Conservation (phyloP, 179 eudicot species). For the Amaranthus tricolor region DNA sequence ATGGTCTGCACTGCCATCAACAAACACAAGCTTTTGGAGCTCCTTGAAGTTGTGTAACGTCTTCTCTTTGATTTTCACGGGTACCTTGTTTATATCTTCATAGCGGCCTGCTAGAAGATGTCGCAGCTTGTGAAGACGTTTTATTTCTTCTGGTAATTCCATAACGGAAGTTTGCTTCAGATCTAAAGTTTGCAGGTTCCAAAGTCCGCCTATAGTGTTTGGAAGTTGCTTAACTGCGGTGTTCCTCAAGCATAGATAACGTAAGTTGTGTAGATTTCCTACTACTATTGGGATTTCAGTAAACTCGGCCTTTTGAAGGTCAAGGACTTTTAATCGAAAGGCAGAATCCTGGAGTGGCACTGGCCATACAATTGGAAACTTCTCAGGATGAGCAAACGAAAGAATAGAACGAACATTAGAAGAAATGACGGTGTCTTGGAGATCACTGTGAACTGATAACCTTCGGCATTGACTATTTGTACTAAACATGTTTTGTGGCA, state of each 20-base stretch:
- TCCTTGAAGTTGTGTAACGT: not conserved
- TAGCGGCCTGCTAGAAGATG: slow-evolving; percentile 11
- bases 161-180: slow-evolving; percentile 9
- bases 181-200: slow-evolving; percentile 20
- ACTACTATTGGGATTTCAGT: not conserved
- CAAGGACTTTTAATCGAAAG: slow-evolving; percentile 10
- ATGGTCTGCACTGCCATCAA: slow-evolving; percentile 2
- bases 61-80: not conserved
- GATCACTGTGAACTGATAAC: not conserved
- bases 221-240: slow-evolving; percentile 1
- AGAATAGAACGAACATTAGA: slow-evolving; percentile 12
- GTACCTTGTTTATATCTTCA: not conserved
- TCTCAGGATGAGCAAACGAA: not conserved
- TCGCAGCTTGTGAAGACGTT: slow-evolving; percentile 11
- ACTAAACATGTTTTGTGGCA: not conserved
- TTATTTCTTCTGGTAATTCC: slow-evolving; percentile 1
- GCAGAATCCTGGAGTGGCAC: not conserved
- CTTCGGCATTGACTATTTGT: slow-evolving; percentile 6
- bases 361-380: slow-evolving; percentile 5
- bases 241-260: slow-evolving; percentile 5
- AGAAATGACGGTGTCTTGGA: not conserved
- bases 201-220: slow-evolving; percentile 3
- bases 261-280: slow-evolving; percentile 5
- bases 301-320: slow-evolving; percentile 7
- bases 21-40: slow-evolving; percentile 11